Evolutionary conservation across 495 filamentous ascomycete species (phyloP).

Genomic region (Penicillium bialowiezense): DNA sequence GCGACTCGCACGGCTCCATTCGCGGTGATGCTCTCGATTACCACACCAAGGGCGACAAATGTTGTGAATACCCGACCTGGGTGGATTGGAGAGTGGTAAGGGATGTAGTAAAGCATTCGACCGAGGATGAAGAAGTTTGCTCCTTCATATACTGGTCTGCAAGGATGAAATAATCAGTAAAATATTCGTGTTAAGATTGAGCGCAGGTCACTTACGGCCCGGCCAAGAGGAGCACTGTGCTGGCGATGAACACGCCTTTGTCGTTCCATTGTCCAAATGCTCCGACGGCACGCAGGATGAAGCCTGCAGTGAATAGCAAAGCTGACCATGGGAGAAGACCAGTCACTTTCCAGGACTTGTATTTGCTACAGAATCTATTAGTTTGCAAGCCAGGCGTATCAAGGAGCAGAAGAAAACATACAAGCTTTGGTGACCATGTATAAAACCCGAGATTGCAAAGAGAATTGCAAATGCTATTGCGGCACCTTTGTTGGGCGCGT

Average conservation of each 20-base stretch:
- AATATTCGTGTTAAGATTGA: not conserved
- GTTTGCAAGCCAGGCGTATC: not conserved
- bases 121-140: slow-evolving; percentile 76
- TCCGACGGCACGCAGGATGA: slow-evolving; percentile 53
- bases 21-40: slow-evolving; percentile 66
- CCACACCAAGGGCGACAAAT: slow-evolving; percentile 61
- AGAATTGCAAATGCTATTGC: slow-evolving; percentile 65
- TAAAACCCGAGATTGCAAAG: slow-evolving; percentile 55
- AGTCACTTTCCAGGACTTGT: slow-evolving; percentile 51
- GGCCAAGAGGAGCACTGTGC: slow-evolving; percentile 57
- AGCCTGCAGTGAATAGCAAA: slow-evolving; percentile 54
- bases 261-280: slow-evolving; percentile 58
- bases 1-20: slow-evolving; percentile 63
- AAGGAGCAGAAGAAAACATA: slow-evolving; percentile 20
- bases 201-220: slow-evolving; percentile 53
- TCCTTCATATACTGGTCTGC: slow-evolving; percentile 67
- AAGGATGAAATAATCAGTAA: not conserved
- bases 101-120: slow-evolving; percentile 74
- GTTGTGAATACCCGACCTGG: slow-evolving; percentile 73
- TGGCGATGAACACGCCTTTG: slow-evolving; percentile 56
- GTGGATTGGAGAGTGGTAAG: slow-evolving; percentile 73
- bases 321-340: slow-evolving; percentile 53
- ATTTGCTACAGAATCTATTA: slow-evolving; percentile 28
- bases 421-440: slow-evolving; percentile 64
- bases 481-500: slow-evolving; percentile 71